Evolutionary conservation across 805 yeast genomes (phyloP), one percentile per base, ranked within the genome.

Genomic region (Phaffomyces antillensis): DNA sequence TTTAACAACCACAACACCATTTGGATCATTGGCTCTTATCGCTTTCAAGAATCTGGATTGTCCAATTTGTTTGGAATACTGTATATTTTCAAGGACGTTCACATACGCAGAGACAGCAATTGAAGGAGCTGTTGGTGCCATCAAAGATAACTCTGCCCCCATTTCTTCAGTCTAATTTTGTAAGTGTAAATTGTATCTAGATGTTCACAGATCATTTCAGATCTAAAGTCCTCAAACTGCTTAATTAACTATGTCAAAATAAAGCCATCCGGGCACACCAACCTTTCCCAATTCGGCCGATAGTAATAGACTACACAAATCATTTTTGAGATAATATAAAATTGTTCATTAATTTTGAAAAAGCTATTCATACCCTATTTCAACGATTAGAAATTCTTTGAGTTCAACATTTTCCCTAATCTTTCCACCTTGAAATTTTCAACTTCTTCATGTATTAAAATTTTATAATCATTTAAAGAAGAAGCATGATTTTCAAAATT

Each of bases 111-210:
- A 88, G 2, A 89, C 73, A 7, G 95, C 96, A 55, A 91, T 86
- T 1, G 96, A 86, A 4, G 95, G 89, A 1, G 96, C 88, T 3
- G 95, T 81, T 12, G 96, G 96, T 10, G 96, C 86, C 60, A 88
- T 66, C 31, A 86, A 70, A 2, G 97, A 90, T 48, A 91, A 67
- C 59, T 85, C 86, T 13, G 86, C 87, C 15, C 96, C 97, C 97
- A 90, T 89, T 15, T 20, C 23, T 20, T 20, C 5, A 20, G 6
- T 20, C 23, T 20, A 4, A 5, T 20, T 1, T 7, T 20, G 6
- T 20, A 20, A 3, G 23, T 1, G 23, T 20, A 4, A 20, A 20
- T 20, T 20, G n/a, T n/a, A 20, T 1, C 23, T 20, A 4, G 6
- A 20, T 20, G 23, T 20, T 20, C 6, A 20, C 23, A 5, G 3